Conservation (phyloP, 2,329 filamentous ascomycete genomes). For the Fusarium pseudoanthophilum region DNA sequence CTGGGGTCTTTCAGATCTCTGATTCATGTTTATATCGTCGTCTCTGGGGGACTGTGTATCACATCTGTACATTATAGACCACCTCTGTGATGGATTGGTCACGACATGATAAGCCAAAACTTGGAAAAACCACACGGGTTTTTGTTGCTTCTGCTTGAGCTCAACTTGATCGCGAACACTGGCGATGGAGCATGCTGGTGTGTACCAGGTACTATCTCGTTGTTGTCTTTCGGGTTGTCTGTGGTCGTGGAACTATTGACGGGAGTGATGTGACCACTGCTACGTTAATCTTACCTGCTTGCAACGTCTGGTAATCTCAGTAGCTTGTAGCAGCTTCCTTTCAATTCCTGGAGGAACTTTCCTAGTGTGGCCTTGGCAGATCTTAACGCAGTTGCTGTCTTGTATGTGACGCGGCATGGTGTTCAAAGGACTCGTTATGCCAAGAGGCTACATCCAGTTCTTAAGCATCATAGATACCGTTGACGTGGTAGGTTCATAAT, state of each 20-base stretch:
- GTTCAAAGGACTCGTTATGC: too few species aligned
- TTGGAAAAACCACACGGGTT: background rate
- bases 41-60: constrained; percentile 2
- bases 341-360: background rate
- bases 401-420: background rate
- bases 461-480: too few species aligned
- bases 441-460: background rate
- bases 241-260: background rate
- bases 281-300: background rate
- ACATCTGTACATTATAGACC: constrained; percentile 16
- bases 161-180: background rate
- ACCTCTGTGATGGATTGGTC: background rate
- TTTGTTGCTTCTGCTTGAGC: background rate
- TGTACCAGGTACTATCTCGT: background rate
- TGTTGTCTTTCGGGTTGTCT: background rate
- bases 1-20: constrained; percentile 9
- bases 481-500: background rate
- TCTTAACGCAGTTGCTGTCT: background rate
- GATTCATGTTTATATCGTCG: background rate
- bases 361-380: background rate
- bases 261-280: background rate
- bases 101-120: background rate
- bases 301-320: background rate
- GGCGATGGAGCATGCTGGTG: background rate
- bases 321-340: background rate